Conservation (phyloP, 192 early-diverging fungal species). For the Podila epicladia region DNA sequence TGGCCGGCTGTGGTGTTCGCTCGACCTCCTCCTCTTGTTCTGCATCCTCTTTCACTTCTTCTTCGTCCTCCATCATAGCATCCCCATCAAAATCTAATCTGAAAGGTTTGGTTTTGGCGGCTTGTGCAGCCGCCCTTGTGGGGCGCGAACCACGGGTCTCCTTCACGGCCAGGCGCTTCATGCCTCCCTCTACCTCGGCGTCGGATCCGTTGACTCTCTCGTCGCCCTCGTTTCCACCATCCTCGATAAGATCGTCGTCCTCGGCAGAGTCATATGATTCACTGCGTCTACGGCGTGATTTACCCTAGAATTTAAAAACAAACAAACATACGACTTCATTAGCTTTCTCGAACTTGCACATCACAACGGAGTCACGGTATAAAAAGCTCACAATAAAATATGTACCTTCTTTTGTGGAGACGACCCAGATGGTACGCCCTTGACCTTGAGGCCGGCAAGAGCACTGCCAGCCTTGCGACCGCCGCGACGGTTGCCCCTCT, state of each 20-base stretch:
- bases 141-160: neutral
- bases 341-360: too few species aligned
- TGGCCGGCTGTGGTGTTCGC: neutral
- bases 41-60: neutral
- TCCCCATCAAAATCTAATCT: neutral
- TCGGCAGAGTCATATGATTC: too few species aligned
- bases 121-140: neutral
- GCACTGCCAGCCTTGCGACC: conserved; percentile 32
- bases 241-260: too few species aligned
- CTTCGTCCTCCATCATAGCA: neutral
- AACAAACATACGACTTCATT: too few species aligned
- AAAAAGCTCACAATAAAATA: too few species aligned
- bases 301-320: too few species aligned
- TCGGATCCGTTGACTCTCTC: neutral
- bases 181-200: neutral
- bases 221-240: too few species aligned
- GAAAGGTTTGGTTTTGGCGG: neutral
- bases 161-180: neutral
- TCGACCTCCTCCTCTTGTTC: neutral
- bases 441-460: conserved; percentile 31
- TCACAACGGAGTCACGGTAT: too few species aligned
- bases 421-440: conserved; percentile 12
- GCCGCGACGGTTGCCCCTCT: conserved; percentile 35
- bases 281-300: too few species aligned
- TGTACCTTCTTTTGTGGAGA: neutral